Evolutionary conservation across 2,329 filamentous ascomycete species (phyloP).

Genomic region (Curvularia sp.): DNA sequence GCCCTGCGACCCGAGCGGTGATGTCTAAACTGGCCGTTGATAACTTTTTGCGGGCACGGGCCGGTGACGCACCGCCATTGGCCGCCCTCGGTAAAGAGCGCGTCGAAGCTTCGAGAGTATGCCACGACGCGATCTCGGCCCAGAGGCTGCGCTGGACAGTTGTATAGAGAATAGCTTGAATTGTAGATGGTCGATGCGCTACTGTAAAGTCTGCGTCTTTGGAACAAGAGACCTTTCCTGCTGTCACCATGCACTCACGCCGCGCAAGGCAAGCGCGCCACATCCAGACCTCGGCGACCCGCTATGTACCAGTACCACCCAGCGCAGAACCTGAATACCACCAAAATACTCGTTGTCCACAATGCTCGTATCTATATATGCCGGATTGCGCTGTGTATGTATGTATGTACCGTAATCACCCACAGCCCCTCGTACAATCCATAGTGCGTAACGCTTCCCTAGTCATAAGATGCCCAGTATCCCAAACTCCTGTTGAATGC

Average conservation of each 20-base stretch:
- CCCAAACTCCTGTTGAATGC: slow-evolving; percentile 47
- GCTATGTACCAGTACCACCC: slow-evolving; percentile 4
- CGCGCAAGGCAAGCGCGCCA: neutral
- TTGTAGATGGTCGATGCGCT: slow-evolving; percentile 2
- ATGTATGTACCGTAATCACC: slow-evolving; percentile 4
- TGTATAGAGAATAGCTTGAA: slow-evolving; percentile 5
- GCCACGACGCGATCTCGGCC: slow-evolving; percentile 8
- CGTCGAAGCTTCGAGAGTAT: slow-evolving; percentile 23
- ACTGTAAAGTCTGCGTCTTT: slow-evolving; percentile 2
- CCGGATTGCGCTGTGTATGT: neutral
- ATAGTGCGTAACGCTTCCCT: slow-evolving; percentile 8
- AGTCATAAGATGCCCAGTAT: slow-evolving; percentile 15
- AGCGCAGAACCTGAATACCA: slow-evolving; percentile 8
- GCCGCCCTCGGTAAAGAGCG: slow-evolving; percentile 18
- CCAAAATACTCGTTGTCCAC: slow-evolving; percentile 16
- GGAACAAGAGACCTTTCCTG: neutral
- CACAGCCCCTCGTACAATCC: slow-evolving; percentile 1
- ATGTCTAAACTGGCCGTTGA: slow-evolving; percentile 13
- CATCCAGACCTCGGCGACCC: neutral
- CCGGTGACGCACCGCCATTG: slow-evolving; percentile 21
- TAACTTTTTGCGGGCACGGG: slow-evolving; percentile 28
- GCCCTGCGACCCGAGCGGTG: slow-evolving; percentile 9
- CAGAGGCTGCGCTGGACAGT: neutral
- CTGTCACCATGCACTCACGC: slow-evolving; percentile 1
- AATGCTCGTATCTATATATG: slow-evolving; percentile 12